Evolutionary conservation across 768 basidiomycete species (phyloP).

Genomic region (Fistulinella prunicolor): DNA sequence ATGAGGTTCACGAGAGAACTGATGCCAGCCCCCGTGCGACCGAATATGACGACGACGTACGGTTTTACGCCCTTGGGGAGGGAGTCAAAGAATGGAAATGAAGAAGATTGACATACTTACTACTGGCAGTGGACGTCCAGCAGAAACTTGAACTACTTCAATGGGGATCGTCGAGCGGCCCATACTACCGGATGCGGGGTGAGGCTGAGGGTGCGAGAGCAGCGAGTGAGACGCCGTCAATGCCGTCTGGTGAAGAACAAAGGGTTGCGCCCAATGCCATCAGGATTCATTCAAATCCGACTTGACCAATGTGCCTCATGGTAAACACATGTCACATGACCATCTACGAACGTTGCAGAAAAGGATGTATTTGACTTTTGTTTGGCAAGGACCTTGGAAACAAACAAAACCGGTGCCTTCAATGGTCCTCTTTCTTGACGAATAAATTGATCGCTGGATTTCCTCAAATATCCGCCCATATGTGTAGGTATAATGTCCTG

Average conservation of each 20-base stretch:
- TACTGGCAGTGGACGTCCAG: conserved; percentile 1
- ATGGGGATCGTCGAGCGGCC: not conserved
- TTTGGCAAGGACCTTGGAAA: conserved; percentile 11
- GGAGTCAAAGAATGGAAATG: not conserved
- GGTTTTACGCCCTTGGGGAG: conserved; percentile 3
- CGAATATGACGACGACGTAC: conserved; percentile 28
- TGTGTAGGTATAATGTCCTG: too few relatives aligned
- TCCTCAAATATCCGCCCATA: too few relatives aligned
- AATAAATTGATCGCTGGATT: too few relatives aligned
- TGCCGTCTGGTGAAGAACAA: not conserved
- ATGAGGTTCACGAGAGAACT: conserved; percentile 32
- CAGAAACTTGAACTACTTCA: not conserved
- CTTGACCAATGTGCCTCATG: conserved; percentile 11
- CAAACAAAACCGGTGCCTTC: too few relatives aligned
- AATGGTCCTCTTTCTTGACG: too few relatives aligned
- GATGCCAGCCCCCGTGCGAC: conserved; percentile 27
- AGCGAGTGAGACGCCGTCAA: not conserved
- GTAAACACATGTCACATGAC: conserved; percentile 6
- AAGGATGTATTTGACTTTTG: not conserved
- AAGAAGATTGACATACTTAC: not conserved
- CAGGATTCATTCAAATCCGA: not conserved
- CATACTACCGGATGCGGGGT: not conserved
- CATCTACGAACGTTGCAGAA: not conserved
- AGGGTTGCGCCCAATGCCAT: not conserved
- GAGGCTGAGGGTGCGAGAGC: not conserved